phyloP scores from a whole-genome alignment of 2,329 filamentous ascomycete genomes.

The Xylariales sp. region DNA sequence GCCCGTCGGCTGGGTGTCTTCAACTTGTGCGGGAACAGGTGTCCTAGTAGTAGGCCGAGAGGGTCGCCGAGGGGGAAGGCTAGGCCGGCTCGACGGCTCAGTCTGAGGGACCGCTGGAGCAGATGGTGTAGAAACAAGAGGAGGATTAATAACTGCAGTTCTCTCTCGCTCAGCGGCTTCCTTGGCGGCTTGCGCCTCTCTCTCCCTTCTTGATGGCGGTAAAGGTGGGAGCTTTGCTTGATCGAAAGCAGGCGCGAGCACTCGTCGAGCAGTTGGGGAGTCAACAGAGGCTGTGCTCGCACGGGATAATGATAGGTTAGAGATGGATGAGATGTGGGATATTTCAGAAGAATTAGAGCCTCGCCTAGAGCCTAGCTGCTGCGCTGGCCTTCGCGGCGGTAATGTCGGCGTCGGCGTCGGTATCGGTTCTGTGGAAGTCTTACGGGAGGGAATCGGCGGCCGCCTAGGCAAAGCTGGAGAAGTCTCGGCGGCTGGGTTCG shows the following conservation, averaged over 20 bases:
- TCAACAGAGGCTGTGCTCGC: slow-evolving; percentile 61
- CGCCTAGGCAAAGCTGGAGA: slow-evolving; percentile 47
- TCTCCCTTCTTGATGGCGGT: slow-evolving; percentile 66
- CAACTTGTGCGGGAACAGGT: slow-evolving; percentile 42
- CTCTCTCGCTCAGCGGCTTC: slow-evolving; percentile 51
- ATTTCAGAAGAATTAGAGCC: slow-evolving; percentile 69
- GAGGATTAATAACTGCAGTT: slow-evolving; percentile 46
- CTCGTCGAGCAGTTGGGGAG: slow-evolving; percentile 54
- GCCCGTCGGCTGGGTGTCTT: slow-evolving; percentile 43
- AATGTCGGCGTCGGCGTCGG: slow-evolving; percentile 58
- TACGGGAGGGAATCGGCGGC: slow-evolving; percentile 54
- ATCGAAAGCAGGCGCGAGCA: slow-evolving; percentile 67
- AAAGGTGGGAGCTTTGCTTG: slow-evolving; percentile 67
- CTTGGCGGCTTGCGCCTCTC: slow-evolving; percentile 59
- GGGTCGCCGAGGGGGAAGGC: slow-evolving; percentile 63
- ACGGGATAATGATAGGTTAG: slow-evolving; percentile 63
- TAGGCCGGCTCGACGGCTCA: slow-evolving; percentile 53
- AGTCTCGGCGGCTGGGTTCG: slow-evolving; percentile 39
- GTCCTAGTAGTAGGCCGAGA: slow-evolving; percentile 58
- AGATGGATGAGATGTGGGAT: slow-evolving; percentile 65
- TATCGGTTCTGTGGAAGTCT: slow-evolving; percentile 35
- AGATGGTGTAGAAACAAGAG: slow-evolving; percentile 45
- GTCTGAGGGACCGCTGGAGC: slow-evolving; percentile 51
- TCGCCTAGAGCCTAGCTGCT: slow-evolving; percentile 58
- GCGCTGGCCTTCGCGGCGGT: slow-evolving; percentile 61